phyloP scores from a whole-genome alignment of 140 eudicot species.

The Bidens hawaiensis region DNA sequence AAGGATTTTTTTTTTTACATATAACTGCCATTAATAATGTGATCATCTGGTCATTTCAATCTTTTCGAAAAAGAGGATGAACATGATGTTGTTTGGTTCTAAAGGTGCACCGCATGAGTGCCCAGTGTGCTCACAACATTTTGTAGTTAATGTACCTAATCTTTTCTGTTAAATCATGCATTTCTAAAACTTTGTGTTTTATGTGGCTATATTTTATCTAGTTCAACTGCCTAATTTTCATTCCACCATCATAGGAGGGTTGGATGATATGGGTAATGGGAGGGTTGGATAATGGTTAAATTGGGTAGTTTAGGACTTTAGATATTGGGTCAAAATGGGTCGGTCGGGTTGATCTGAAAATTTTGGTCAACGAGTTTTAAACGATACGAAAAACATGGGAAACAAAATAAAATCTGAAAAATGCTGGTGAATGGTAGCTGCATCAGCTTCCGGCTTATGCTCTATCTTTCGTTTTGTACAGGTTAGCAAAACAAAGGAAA shows the following conservation, averaged over 20 bases:
- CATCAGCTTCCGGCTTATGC: no score
- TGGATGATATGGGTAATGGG: neutral
- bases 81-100: conserved; percentile 90
- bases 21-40: no score
- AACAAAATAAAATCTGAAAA: no score
- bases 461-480: no score
- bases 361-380: no score
- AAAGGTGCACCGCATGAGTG: conserved; percentile 79
- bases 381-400: no score
- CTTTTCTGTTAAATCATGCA: neutral
- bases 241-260: neutral
- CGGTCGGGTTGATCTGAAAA: neutral
- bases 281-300: neutral
- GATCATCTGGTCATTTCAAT: no score
- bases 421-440: no score
- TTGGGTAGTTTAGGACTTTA: no score
- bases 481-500: neutral
- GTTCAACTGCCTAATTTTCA: no score
- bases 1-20: no score
- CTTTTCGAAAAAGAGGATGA: conserved; percentile 74
- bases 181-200: neutral
- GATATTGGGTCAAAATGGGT: neutral
- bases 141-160: conserved; percentile 41
- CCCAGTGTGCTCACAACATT: conserved; percentile 77
- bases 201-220: no score